Percentiles rank a stretch among this genome's conserved stretches.
Evolutionary conservation across 148 eudicot genomes (phyloP).

Genomic region (Polygonum maritimum): DNA sequence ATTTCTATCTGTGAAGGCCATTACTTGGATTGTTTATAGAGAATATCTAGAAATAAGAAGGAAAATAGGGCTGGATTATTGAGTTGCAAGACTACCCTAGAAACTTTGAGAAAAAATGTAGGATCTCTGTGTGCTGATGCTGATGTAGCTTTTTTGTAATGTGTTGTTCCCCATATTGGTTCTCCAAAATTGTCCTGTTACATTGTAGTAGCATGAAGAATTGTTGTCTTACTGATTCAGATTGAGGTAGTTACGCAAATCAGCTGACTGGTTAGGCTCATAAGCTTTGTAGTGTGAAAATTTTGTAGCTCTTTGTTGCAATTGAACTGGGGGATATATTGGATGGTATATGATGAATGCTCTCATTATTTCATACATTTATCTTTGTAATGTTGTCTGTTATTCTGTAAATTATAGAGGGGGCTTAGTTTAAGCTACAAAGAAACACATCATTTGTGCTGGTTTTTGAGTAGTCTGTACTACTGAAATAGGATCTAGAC

Average conservation of each 20-base stretch:
- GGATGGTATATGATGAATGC: neutral
- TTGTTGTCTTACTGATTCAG: neutral
- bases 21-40: neutral
- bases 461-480: neutral
- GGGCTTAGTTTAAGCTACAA: neutral
- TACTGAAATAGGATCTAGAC: neutral
- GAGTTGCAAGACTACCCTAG: neutral
- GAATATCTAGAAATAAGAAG: neutral
- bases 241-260: neutral
- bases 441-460: neutral
- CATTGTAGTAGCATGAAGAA: neutral
- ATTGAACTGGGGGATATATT: neutral
- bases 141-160: neutral
- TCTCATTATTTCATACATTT: neutral
- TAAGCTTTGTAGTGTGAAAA: neutral
- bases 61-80: neutral
- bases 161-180: neutral
- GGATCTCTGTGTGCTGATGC: neutral
- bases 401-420: neutral
- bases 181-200: neutral
- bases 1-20: neutral
- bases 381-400: neutral
- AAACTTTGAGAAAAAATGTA: neutral
- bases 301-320: neutral
- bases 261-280: neutral